Percentiles rank a stretch among this genome's conserved stretches.
These are phyloP conservation scores for Excoecaria cochinchinensis DNA, from an alignment of 345 rosid genomes.

Conservation along the genomic window DNA sequence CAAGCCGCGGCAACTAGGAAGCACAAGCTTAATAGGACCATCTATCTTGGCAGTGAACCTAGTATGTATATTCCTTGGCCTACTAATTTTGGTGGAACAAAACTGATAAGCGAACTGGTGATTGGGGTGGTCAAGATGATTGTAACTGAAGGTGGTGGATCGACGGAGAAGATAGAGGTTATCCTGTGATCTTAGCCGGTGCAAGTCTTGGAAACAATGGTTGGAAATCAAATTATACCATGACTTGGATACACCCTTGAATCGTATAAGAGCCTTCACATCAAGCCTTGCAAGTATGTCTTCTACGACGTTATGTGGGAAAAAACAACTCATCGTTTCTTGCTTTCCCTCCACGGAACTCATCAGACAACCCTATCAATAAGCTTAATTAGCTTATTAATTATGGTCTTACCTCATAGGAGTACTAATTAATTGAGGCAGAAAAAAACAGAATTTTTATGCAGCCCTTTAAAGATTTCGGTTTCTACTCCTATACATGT, in stretches of 20 bases:
- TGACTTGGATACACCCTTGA: constrained; percentile 5
- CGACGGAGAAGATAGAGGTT: neutral
- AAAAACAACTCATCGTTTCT: too few species aligned
- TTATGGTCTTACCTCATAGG: too few species aligned
- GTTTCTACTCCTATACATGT: too few species aligned
- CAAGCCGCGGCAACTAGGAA: constrained; percentile 13
- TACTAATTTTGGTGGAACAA: neutral
- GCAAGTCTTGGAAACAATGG: constrained; percentile 1
- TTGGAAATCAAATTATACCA: constrained; percentile 1
- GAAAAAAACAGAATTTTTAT: too few species aligned
- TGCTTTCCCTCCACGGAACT: neutral
- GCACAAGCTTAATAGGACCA: constrained; percentile 16
- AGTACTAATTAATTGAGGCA: too few species aligned
- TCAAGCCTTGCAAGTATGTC: constrained; percentile 14
- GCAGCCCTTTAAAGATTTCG: too few species aligned
- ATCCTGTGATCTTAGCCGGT: neutral
- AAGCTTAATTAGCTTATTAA: too few species aligned
- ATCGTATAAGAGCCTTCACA: neutral
- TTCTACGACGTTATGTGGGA: neutral
- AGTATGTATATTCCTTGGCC: neutral
- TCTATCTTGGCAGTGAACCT: neutral
- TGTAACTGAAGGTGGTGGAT: neutral
- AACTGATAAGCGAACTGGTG: neutral
- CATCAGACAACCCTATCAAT: too few species aligned
- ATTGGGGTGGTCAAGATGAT: neutral